Evolutionary conservation across 2,329 filamentous ascomycete genomes (phyloP), one percentile per base, ranked within the genome.

Genomic region (Penicillium thymicola): DNA sequence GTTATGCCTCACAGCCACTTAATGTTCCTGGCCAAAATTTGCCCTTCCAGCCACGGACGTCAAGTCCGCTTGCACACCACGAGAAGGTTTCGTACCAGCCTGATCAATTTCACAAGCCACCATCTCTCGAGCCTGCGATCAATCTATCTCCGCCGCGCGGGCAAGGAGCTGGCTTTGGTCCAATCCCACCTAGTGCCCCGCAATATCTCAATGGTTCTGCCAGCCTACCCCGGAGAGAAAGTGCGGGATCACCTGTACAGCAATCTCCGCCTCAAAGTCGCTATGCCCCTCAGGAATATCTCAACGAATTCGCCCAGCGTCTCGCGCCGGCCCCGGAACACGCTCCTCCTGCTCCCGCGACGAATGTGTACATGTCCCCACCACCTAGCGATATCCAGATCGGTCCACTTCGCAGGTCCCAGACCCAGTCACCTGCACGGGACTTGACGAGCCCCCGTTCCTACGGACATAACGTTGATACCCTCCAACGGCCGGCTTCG

Each of bases 31-130:
- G 68, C 4, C 66, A 68, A 37, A 58, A 59, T 14, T 76, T 84
- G 58, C 77, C 81, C 4, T 87, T 86, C 68, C 82, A 84, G 41
- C 85, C 85, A 18, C 78, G 85, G 54, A 87, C 84, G 7, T 87
- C 84, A n/a, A 87, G 85, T 68, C 85, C 85, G 16, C 75, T 87
- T 16, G 84, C 84, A 32, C 80, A 81, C 48, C 81, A 78, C 52
- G 72, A 75, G 47, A 75, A 72, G 53, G 61, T 63, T 32, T 71
- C 69, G 7, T 73, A 74, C 49, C 70, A 70, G 41, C 63, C 67
- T 1, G 63, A 67, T n/a, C 55, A 57, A 27, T 43, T 53, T 21
- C 58, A 64, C 14, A 63, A 65, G 30, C 62, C 60, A 14, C 62
- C 65, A n/a, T 66, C 65, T 10, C 55, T 67, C 25, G 64, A 70